Evolutionary conservation across 495 filamentous ascomycete genomes (phyloP).

Genomic region (Cercophora sp.): DNA sequence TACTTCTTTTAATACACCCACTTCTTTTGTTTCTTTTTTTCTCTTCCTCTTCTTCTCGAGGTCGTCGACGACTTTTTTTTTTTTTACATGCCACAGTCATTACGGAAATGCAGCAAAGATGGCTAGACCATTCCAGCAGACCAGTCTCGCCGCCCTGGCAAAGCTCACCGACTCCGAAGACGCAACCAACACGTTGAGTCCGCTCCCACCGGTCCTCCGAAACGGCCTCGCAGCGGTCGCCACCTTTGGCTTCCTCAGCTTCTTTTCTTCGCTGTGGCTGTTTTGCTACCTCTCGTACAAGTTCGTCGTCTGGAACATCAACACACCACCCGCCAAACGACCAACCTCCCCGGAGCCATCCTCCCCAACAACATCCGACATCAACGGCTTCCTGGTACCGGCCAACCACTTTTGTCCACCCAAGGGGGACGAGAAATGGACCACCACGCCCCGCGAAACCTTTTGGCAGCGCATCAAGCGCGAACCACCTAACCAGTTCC

Average conservation of each 20-base stretch:
- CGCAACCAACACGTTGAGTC: conserved; percentile 31
- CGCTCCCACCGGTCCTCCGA: conserved; percentile 47
- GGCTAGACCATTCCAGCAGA: not conserved
- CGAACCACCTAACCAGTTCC: conserved; percentile 60
- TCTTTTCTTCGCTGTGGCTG: conserved; percentile 49
- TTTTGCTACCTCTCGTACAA: conserved; percentile 56
- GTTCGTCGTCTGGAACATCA: conserved; percentile 51
- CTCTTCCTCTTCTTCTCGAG: not conserved
- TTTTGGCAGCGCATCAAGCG: conserved; percentile 16
- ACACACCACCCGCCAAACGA: conserved; percentile 9
- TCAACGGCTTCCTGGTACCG: conserved; percentile 26
- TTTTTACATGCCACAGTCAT: conserved; percentile 5
- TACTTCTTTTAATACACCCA: conserved; percentile 4
- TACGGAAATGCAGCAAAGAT: conserved; percentile 16
- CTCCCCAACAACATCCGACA: conserved; percentile 18
- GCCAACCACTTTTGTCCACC: conserved; percentile 21
- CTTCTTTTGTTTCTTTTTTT: conserved; percentile 6
- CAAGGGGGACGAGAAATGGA: conserved; percentile 8
- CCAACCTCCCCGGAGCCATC: conserved; percentile 18
- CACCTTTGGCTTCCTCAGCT: conserved; percentile 56
- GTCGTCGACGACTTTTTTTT: not conserved
- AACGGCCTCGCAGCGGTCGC: conserved; percentile 53
- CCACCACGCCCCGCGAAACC: conserved; percentile 1
- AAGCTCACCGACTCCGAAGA: conserved; percentile 23
- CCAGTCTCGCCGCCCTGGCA: not conserved